phyloP scores from a whole-genome alignment of 106 monocot species.

The Dactylorhiza incarnata region DNA sequence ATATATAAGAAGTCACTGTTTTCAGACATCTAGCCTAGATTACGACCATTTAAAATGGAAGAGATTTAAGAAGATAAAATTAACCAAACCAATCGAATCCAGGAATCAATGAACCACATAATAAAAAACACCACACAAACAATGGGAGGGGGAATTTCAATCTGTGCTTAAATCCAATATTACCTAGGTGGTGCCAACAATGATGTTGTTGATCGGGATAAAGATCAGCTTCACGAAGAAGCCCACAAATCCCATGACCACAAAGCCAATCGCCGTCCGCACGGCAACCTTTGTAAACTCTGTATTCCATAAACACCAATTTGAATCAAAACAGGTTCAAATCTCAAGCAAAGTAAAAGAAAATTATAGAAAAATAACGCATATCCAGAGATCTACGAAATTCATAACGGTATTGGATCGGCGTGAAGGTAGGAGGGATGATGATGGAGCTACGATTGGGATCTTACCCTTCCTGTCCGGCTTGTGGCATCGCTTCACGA shows the following conservation, averaged over 20 bases:
- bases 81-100: too few species aligned
- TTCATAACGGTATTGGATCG: not conserved
- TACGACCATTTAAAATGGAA: too few species aligned
- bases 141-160: too few species aligned
- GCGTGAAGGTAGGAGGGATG: not conserved
- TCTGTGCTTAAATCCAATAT: not conserved
- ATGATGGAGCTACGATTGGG: not conserved
- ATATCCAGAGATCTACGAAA: not conserved
- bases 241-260: conserved; percentile 53
- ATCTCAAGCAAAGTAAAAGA: not conserved
- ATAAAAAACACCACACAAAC: too few species aligned
- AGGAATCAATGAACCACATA: too few species aligned
- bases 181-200: conserved; percentile 23
- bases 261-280: conserved; percentile 43
- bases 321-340: conserved; percentile 10
- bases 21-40: too few species aligned
- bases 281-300: conserved; percentile 55
- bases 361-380: not conserved
- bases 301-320: not conserved
- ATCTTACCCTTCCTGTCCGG: conserved; percentile 42
- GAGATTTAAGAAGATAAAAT: too few species aligned
- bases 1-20: too few species aligned
- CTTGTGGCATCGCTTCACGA: conserved; percentile 54
- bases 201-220: conserved; percentile 57
- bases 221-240: conserved; percentile 57